A percentile compares a stretch with the other conserved stretches of the same genome.
Conservation (phyloP, 345 rosid species). For the Anacardium occidentale region DNA sequence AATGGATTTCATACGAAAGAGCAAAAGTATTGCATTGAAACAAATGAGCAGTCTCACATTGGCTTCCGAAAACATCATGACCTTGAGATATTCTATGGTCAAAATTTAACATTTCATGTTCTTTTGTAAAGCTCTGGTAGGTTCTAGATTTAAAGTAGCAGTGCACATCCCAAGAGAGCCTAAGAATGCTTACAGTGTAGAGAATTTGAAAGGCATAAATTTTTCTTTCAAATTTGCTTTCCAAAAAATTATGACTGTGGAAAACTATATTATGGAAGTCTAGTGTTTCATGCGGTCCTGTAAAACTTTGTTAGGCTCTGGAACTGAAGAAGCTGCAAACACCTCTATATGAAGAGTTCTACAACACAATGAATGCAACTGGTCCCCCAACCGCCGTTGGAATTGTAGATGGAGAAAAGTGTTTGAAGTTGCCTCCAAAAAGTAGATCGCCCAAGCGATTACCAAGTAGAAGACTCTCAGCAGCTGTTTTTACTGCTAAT, state of each 20-base stretch:
- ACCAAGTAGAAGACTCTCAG: slow-evolving; percentile 76
- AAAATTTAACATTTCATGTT: not conserved
- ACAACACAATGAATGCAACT: slow-evolving; percentile 61
- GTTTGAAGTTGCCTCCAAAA: slow-evolving; percentile 67
- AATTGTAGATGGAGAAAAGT: slow-evolving; percentile 41
- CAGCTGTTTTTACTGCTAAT: slow-evolving; percentile 38
- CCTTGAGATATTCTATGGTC: not conserved
- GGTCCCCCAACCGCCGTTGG: slow-evolving; percentile 42
- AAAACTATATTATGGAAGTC: not conserved
- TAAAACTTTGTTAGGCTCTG: slow-evolving; percentile 49
- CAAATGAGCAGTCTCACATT: not conserved
- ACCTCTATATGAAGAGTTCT: slow-evolving; percentile 83
- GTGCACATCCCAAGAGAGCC: no score
- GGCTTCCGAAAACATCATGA: not conserved
- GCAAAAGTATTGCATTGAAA: not conserved
- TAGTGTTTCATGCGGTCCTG: not conserved
- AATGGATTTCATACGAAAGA: not conserved
- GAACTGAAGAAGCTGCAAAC: slow-evolving; percentile 77
- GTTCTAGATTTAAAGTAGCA: no score
- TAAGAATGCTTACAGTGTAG: no score
- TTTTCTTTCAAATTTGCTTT: not conserved
- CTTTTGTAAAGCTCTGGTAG: not conserved
- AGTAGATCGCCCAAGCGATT: slow-evolving; percentile 73
- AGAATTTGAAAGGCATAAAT: no score
- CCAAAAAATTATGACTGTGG: not conserved